Conservation (phyloP, 2,329 filamentous ascomycete species). For the Fusarium heterosporum region DNA sequence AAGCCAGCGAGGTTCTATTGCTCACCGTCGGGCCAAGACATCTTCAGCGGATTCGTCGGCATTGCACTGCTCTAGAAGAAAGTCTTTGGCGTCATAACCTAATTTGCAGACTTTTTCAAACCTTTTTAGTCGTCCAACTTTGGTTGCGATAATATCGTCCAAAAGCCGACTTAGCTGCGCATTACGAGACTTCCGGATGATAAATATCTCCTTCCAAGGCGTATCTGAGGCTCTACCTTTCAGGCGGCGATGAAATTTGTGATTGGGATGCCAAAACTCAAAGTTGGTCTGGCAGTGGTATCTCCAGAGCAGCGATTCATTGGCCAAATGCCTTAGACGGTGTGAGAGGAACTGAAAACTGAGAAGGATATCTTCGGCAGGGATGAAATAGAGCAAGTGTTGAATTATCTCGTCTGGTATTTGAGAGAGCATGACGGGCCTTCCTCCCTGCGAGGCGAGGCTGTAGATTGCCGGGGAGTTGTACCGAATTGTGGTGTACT, state of each 20-base stretch:
- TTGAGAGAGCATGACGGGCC: constrained; percentile 51
- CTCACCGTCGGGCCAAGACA: constrained; percentile 77
- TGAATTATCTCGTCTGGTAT: constrained; percentile 89
- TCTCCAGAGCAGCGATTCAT: constrained; percentile 83
- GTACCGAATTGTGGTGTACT: constrained; percentile 27
- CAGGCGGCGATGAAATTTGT: constrained; percentile 70
- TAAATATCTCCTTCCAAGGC: constrained; percentile 80
- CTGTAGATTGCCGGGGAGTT: constrained; percentile 14
- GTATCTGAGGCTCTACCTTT: constrained; percentile 64
- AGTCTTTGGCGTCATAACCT: constrained; percentile 92
- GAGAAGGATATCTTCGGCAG: constrained; percentile 65
- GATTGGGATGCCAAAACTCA: constrained; percentile 77
- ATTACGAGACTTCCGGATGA: constrained; percentile 66
- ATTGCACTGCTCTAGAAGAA: constrained; percentile 74
- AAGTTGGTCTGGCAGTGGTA: constrained; percentile 77
- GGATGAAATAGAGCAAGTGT: constrained; percentile 75
- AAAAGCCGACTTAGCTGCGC: constrained; percentile 65
- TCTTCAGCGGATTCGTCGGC: constrained; percentile 73
- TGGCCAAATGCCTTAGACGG: constrained; percentile 73
- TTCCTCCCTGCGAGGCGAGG: constrained; percentile 24
- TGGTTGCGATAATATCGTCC: constrained; percentile 76
- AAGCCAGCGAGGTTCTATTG: constrained; percentile 48
- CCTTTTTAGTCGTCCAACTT: constrained; percentile 75
- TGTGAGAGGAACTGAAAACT: constrained; percentile 67
- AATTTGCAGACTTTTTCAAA: constrained; percentile 77